These are phyloP conservation scores for Pythium apleroticum DNA, from an alignment of 352 stramenopile species.

Conservation along the genomic window DNA sequence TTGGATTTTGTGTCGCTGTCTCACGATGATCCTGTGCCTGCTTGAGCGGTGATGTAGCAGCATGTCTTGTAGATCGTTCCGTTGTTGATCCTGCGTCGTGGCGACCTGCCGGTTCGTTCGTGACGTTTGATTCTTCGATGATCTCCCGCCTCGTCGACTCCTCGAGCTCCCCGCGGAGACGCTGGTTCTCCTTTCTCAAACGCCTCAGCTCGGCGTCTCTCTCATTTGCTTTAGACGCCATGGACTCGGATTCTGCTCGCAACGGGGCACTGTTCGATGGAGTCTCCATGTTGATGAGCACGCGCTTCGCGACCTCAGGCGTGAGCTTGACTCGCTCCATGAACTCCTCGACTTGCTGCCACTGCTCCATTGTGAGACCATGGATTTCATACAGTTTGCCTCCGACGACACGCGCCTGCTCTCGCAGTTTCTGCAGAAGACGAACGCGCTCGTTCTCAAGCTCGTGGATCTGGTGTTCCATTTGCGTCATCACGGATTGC, in stretches of 20 bases:
- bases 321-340: slow-evolving; percentile 65
- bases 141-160: neutral
- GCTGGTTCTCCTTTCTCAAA: slow-evolving; percentile 35
- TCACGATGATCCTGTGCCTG: neutral
- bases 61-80: neutral
- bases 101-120: neutral
- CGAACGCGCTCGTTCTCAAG: slow-evolving; percentile 60
- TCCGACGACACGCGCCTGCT: slow-evolving; percentile 50
- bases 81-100: neutral
- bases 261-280: neutral
- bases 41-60: slow-evolving; percentile 7
- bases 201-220: slow-evolving; percentile 3
- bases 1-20: neutral
- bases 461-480: slow-evolving; percentile 65
- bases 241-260: neutral
- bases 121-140: neutral
- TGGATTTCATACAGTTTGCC: slow-evolving; percentile 57
- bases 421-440: slow-evolving; percentile 54
- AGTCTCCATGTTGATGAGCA: slow-evolving; percentile 28
- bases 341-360: slow-evolving; percentile 58
- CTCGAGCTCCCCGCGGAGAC: slow-evolving; percentile 36
- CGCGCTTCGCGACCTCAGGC: slow-evolving; percentile 48
- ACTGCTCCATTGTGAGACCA: slow-evolving; percentile 57
- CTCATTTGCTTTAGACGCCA: neutral
- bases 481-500: slow-evolving; percentile 50